Base-by-base conservation (phyloP, 768 basidiomycete genomes). In the Ramaria rubella region DNA sequence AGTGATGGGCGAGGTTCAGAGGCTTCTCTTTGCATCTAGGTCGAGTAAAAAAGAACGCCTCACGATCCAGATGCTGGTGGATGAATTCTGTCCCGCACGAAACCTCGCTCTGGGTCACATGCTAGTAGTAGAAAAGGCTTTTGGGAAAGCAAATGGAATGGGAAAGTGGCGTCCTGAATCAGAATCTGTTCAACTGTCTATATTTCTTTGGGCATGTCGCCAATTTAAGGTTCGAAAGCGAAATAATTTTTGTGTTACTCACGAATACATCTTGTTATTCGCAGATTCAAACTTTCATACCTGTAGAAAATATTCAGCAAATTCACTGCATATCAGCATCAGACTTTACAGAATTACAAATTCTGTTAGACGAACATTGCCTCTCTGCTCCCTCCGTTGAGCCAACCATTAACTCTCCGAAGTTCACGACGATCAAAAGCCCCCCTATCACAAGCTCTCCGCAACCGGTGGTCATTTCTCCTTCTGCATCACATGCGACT, bases 191-290 rank as follows among this genome's bases (percentile, higher is more conserved):
- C 44, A 56, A 33, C 15, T 49, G 11, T 30, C 44, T 21, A 48
- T 56, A 48, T 56, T 56, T 34, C 12, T 56, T 5, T 56, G 55
- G 55, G 11, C 46, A 19, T 56, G 55, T 45, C 44, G 45, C 31
- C 30, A 38, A 17, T 56, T 56, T 24, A 56, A 46, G 43, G 55
- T 56, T 46, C 31, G 55, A 42, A 34, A 54, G 11, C 21, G 46
- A 27, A 48, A 6, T 48, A 30, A 7, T 27, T 51, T 26, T 51
- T 21, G 21, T 48, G 26, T 46, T 31, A 30, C 26, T 56, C 15
- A 56, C 9, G 46, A 23, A 21, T 19, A 46, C 29, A 21, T 27
- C 27, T 19, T 19, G 33, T 48, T 33, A 21, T 44, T 31, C 26
- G 30, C 46, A 56, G 55, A 21, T 56, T 34, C 55, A 29, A 14